Evolutionary conservation across 129 eudicot genomes (phyloP), one percentile per base, ranked within the genome.

Genomic region (Escallonia rubra): DNA sequence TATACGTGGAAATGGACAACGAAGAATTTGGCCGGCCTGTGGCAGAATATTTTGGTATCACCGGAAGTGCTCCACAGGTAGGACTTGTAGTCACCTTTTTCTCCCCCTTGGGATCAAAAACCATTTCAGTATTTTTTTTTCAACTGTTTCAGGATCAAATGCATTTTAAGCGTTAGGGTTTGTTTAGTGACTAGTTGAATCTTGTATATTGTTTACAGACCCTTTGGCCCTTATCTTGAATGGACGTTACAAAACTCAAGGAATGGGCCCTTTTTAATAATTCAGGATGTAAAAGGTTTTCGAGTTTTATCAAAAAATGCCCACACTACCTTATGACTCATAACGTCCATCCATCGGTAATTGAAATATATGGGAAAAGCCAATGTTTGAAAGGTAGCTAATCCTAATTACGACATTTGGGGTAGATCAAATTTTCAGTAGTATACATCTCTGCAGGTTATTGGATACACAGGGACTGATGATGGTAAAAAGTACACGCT

Each of bases 11-110:
- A 44, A 54, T 78, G 79, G 98, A 86, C 81, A 80, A 92, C 40
- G 98, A 89, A 78, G 98, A 92, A 64, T 79, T 74, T 52, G 98
- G 98, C 44, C 86, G 76, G 66, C 96, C 96, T 45, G 91, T 92
- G 8, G 79, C 91, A 42, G 98, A 92, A 34, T 92, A 86, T 78
- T 92, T 92, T 80, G 89, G 96, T 49, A 74, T 89, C 69, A 76
- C 87, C 15, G 95, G 87, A 71, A 88, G 89, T 82, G 82, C 82
- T 74, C 88, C 95, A 16, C 81, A 89, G 44, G 98, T 92, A 80
- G 67, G 52, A 15, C 40, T 59, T n/a, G 15, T 70, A 8, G 57
- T 46, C 69, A 15, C 39, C 63, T 13, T 44, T 23, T 23, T 23
- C 34, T 23, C 34, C 34, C 34, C 1, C 1, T 23, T 23, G 34